phyloP scores from a whole-genome alignment of 192 early-diverging fungal species.

The Entrophospora sp. region DNA sequence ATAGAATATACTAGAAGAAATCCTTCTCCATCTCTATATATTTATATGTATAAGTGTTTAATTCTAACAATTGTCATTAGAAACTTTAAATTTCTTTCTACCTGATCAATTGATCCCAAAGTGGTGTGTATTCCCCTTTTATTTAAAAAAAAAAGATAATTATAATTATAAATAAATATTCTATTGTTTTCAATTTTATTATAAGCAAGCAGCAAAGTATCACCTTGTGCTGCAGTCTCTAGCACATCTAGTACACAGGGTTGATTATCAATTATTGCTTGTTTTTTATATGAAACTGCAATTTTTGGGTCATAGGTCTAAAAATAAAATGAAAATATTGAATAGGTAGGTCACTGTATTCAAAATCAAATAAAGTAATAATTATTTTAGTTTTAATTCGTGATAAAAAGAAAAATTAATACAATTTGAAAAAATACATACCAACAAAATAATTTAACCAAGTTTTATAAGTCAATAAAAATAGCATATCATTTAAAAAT shows the following conservation, averaged over 20 bases:
- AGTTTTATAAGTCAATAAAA: background rate
- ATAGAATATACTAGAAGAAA: conserved; percentile 89
- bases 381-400: background rate
- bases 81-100: conserved; percentile 23
- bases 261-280: conserved; percentile 92
- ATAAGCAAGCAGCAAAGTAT: too few species aligned
- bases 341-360: background rate
- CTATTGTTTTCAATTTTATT: background rate
- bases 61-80: background rate
- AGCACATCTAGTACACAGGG: conserved; percentile 96
- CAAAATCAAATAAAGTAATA: background rate
- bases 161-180: background rate
- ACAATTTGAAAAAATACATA: conserved; percentile 22
- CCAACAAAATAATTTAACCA: conserved; percentile 38
- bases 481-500: conserved; percentile 6
- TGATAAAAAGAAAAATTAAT: background rate
- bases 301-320: too few species aligned
- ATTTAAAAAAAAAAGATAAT: background rate
- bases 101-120: conserved; percentile 78
- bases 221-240: conserved; percentile 85
- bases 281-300: too few species aligned
- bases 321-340: conserved; percentile 48
- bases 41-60: background rate
- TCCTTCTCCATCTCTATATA: conserved; percentile 64
- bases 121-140: conserved; percentile 64